Percentiles rank a stretch among this genome's conserved stretches.
Evolutionary conservation across 768 basidiomycete genomes (phyloP).

Genomic region (Boletus coccyginus): DNA sequence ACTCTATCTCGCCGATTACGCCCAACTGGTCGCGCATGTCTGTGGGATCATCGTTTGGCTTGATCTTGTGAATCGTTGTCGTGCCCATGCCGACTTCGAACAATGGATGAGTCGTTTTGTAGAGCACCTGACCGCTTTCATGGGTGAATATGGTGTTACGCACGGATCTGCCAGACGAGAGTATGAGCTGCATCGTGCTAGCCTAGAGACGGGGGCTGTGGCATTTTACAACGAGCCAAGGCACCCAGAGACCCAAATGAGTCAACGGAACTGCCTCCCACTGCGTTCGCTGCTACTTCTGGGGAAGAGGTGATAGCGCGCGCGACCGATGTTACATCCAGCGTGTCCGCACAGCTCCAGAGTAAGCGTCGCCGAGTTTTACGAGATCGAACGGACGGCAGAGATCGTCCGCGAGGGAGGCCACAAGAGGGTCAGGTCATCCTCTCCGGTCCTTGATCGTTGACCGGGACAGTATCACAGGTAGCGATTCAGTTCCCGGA

Average conservation of each 20-base stretch:
- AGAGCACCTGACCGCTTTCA: slow-evolving; percentile 27
- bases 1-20: slow-evolving; percentile 34
- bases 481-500: slow-evolving; percentile 96
- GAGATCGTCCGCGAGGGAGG: slow-evolving; percentile 55
- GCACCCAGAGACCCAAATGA: not conserved
- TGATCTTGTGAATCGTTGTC: slow-evolving; percentile 28
- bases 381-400: slow-evolving; percentile 71
- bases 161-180: slow-evolving; percentile 20
- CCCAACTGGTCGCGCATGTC: slow-evolving; percentile 32
- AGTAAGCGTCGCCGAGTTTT: slow-evolving; percentile 59
- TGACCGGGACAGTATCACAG: slow-evolving; percentile 34
- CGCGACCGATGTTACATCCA: slow-evolving; percentile 45
- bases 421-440: slow-evolving; percentile 62
- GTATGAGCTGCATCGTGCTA: slow-evolving; percentile 16
- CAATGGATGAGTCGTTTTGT: slow-evolving; percentile 27
- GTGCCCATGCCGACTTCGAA: slow-evolving; percentile 4
- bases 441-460: not conserved
- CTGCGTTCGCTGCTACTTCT: slow-evolving; percentile 51
- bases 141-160: slow-evolving; percentile 25
- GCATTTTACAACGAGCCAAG: no score
- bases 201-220: no score
- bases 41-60: slow-evolving; percentile 16
- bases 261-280: slow-evolving; percentile 6
- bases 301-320: slow-evolving; percentile 65
- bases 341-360: slow-evolving; percentile 32